These are phyloP conservation scores for Fabrea salina DNA, from an alignment of 169 alveolate species.

Conservation along the genomic window DNA sequence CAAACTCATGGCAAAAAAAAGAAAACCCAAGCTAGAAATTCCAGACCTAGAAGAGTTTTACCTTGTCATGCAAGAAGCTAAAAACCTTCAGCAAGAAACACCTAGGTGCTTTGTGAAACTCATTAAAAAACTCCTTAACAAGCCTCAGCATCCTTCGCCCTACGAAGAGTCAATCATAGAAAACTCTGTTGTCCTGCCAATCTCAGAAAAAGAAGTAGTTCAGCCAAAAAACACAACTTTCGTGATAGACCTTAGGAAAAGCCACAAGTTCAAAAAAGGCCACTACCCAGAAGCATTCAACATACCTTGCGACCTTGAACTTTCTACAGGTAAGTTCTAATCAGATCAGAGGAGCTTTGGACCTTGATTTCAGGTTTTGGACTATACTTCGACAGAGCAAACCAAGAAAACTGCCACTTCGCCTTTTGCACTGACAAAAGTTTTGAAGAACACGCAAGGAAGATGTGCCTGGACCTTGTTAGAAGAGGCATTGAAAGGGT, in stretches of 20 bases:
- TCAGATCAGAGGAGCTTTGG: constrained; percentile 29
- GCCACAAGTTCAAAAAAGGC: background rate
- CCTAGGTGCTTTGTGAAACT: background rate
- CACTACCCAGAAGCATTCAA: background rate
- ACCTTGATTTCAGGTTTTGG: constrained; percentile 9
- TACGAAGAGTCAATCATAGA: background rate
- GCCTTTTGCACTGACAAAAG: background rate
- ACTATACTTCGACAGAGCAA: background rate
- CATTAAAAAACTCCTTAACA: background rate
- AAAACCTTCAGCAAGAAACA: background rate
- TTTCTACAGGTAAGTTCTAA: constrained; percentile 25
- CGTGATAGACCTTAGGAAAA: background rate
- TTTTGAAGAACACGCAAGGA: background rate
- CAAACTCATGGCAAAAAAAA: background rate
- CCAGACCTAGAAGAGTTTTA: background rate
- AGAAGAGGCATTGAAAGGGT: constrained; percentile 23
- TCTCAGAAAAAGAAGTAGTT: background rate
- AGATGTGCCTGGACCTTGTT: background rate
- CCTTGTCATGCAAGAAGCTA: background rate
- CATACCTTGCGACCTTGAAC: background rate
- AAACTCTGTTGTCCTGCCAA: background rate
- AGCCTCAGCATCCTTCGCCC: background rate
- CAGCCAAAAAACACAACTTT: background rate
- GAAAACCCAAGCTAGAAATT: background rate
- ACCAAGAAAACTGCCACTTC: background rate